Evolutionary conservation across 2,329 filamentous ascomycete species (phyloP).

Genomic region (Madurella mycetomatis): DNA sequence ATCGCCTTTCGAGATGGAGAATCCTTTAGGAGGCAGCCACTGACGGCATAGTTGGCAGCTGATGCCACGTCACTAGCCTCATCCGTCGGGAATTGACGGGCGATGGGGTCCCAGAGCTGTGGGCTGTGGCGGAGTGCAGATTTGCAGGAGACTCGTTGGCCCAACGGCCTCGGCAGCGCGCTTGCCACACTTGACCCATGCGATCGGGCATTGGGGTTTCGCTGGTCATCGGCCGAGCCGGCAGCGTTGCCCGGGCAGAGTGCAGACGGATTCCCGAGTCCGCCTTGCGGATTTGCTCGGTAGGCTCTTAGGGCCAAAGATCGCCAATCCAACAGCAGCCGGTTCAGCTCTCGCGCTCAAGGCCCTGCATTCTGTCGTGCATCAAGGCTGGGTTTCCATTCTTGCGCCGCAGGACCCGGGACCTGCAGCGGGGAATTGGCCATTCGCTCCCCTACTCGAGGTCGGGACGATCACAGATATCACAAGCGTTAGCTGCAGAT

Average conservation of each 20-base stretch:
- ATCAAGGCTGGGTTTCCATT: neutral
- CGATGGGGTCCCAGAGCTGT: constrained; percentile 11
- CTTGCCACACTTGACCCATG: constrained; percentile 22
- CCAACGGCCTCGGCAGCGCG: constrained; percentile 14
- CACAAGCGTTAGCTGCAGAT: neutral
- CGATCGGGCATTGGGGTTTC: neutral
- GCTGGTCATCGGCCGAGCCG: constrained; percentile 9
- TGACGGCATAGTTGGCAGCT: constrained; percentile 2
- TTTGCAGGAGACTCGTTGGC: constrained; percentile 9
- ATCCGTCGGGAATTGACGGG: constrained; percentile 22
- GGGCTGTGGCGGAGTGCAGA: constrained; percentile 38
- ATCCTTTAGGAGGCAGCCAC: constrained; percentile 15
- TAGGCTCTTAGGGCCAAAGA: neutral
- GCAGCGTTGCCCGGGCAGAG: neutral
- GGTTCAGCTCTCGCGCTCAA: too few relatives aligned
- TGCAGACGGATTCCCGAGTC: constrained; percentile 10
- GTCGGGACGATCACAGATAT: neutral
- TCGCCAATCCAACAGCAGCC: constrained; percentile 5
- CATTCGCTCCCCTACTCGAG: neutral
- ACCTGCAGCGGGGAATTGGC: neutral
- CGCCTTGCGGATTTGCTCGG: constrained; percentile 17
- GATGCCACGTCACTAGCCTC: constrained; percentile 46
- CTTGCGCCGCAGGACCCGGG: neutral
- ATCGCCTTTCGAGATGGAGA: constrained; percentile 3
- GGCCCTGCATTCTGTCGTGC: too few relatives aligned